These are phyloP conservation scores for Fraxinus americana DNA, from an alignment of 257 asterid species.

Conservation along the genomic window DNA sequence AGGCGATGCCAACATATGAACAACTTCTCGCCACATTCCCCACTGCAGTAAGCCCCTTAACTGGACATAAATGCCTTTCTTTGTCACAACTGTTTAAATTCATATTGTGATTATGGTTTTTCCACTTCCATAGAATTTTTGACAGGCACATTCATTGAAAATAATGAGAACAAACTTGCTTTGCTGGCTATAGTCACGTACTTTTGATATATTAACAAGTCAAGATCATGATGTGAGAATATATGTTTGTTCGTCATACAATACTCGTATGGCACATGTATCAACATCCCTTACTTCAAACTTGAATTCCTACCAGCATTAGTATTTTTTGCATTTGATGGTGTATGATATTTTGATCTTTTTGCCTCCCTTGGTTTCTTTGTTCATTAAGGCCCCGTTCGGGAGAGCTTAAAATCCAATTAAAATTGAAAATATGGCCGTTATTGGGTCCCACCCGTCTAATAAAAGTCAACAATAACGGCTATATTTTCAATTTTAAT, in stretches of 20 bases:
- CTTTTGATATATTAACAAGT: not conserved
- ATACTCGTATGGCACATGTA: not conserved
- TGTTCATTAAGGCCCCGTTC: no score
- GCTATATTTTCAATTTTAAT: no score
- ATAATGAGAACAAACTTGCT: not conserved
- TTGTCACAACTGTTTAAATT: not conserved
- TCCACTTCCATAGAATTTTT: slow-evolving; percentile 9
- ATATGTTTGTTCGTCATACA: not conserved
- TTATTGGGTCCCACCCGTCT: no score
- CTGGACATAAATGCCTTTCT: not conserved
- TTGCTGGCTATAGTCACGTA: slow-evolving; percentile 5
- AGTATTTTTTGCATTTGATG: not conserved
- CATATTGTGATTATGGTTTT: slow-evolving; percentile 3
- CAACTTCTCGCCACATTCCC: slow-evolving; percentile 82
- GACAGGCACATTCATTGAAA: not conserved
- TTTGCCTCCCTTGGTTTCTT: not conserved
- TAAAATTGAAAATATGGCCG: no score
- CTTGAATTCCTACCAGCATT: not conserved
- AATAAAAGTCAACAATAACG: no score
- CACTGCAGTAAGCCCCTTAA: slow-evolving; percentile 59
- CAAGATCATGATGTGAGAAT: not conserved
- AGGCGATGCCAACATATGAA: slow-evolving; percentile 81
- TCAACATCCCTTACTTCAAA: not conserved
- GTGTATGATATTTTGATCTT: not conserved
- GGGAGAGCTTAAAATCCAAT: no score